Base-by-base conservation (phyloP, 176 grass and related monocot species). In the Triticum monococcum region DNA sequence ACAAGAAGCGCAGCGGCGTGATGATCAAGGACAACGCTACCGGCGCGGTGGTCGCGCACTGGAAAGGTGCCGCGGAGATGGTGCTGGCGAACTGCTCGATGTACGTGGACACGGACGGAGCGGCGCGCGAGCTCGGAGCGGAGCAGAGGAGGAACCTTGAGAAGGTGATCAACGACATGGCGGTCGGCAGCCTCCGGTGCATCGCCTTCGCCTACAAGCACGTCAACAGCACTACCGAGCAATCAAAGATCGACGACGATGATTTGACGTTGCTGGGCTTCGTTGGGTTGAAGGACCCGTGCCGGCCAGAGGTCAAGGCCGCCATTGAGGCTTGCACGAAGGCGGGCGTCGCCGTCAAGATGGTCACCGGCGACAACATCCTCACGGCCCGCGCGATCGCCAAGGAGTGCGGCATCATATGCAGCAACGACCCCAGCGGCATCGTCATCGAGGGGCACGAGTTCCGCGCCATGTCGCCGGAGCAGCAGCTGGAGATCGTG, bases 41-140 rank as follows among this genome's bases (percentile, higher is more conserved):
- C 2, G 76, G 79, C 26, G 75, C 22, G 24, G 43, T 91, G 65
- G 35, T 37, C 68, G 77, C 87, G 11, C 96, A 98, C 43, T 96
- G 96, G 96, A 98, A 98, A 78, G 96, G 96, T 37, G 92, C 96
- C 1, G 93, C 96, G 0, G 96, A 98, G 90, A 94, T 96, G 90
- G 87, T 98, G 40, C 8, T 98, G 79, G 75, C 65, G 22, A 88
- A 48, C 8, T 96, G 96, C 82, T 86, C 88, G 0, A 52, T 45
- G 54, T 98, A 88, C 40, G 52, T 89, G 0, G 64, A 43, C 13
- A 70, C 60, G 1, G 70, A 87, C 14, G 96, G 92, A 22, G 80
- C 18, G 6, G 16, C 69, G 26, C 38, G 9, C 2, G 16, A 86
- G 0, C 83, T 98, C 8, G 86, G 24, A 5, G 20, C 5, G 0